Evolutionary conservation across 345 rosid genomes (phyloP).

Genomic region (Rubroshorea leprosula): DNA sequence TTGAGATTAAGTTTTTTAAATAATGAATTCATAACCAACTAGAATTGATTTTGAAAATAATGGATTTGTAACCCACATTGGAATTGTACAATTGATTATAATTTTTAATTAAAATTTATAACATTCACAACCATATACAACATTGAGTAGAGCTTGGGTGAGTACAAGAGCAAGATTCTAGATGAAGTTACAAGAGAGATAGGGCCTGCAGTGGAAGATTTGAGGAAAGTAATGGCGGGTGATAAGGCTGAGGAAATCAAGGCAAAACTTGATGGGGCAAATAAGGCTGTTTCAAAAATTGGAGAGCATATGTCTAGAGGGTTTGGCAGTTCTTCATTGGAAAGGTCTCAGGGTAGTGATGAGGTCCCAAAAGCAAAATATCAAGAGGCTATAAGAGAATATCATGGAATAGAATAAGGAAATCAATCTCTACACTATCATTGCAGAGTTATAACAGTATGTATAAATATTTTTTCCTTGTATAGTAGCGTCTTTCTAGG

Average conservation of each 20-base stretch:
- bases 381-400: no score
- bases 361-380: constrained; percentile 54
- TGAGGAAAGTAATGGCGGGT: constrained; percentile 24
- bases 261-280: constrained; percentile 46
- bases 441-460: no score
- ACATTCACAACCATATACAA: constrained; percentile 33
- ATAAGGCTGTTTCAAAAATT: constrained; percentile 53
- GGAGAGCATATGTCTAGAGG: constrained; percentile 50
- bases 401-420: no score
- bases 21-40: no score
- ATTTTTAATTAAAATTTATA: no score
- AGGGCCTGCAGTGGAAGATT: constrained; percentile 30
- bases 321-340: constrained; percentile 28
- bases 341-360: constrained; percentile 20
- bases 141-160: constrained; percentile 33
- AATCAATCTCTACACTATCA: no score
- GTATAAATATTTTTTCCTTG: no score
- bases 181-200: constrained; percentile 29
- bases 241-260: constrained; percentile 41
- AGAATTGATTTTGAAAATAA: no score
- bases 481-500: no score
- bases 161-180: constrained; percentile 33
- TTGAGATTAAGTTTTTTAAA: no score
- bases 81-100: no score
- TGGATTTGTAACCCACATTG: no score